Percentiles rank a stretch among this genome's conserved stretches.
Evolutionary conservation across 169 alveolate species (phyloP).

Genomic region (Plasmodium ovale): DNA sequence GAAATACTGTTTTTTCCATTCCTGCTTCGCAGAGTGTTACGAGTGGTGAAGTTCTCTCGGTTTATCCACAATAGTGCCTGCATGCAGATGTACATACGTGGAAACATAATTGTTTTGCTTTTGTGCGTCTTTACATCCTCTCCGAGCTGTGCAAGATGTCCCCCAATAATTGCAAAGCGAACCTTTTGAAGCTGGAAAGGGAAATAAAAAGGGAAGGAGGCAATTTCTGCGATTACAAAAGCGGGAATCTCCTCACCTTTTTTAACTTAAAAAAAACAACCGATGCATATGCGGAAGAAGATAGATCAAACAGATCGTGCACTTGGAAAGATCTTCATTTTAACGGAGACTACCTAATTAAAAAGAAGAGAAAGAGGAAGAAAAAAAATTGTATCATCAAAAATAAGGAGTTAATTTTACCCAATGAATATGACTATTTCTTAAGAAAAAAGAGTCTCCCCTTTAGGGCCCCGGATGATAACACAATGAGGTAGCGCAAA

Average conservation of each 20-base stretch:
- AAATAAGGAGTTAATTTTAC: constrained; percentile 34
- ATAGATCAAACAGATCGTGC: constrained; percentile 8
- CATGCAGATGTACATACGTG: too few relatives aligned
- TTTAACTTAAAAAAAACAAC: constrained; percentile 13
- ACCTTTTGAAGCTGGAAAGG: constrained; percentile 23
- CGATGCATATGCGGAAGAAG: neutral
- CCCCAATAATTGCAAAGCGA: neutral
- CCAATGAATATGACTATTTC: constrained; percentile 34
- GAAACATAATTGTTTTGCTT: too few relatives aligned
- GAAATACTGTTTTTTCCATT: too few relatives aligned
- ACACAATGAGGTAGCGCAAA: constrained; percentile 11
- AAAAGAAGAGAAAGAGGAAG: constrained; percentile 24
- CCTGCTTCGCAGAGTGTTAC: too few relatives aligned
- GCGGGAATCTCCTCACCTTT: neutral
- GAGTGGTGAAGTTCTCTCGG: too few relatives aligned
- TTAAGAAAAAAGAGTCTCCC: constrained; percentile 5
- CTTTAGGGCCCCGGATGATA: neutral
- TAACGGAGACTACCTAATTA: constrained; percentile 40
- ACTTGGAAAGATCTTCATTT: constrained; percentile 21
- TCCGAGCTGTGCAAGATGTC: too few relatives aligned
- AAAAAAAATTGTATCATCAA: constrained; percentile 6
- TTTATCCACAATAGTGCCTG: too few relatives aligned
- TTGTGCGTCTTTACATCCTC: too few relatives aligned
- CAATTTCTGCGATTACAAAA: constrained; percentile 7
- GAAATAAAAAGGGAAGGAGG: neutral